phyloP scores from a whole-genome alignment of 108 stramenopile genomes.

The Skeletonema marinoi region DNA sequence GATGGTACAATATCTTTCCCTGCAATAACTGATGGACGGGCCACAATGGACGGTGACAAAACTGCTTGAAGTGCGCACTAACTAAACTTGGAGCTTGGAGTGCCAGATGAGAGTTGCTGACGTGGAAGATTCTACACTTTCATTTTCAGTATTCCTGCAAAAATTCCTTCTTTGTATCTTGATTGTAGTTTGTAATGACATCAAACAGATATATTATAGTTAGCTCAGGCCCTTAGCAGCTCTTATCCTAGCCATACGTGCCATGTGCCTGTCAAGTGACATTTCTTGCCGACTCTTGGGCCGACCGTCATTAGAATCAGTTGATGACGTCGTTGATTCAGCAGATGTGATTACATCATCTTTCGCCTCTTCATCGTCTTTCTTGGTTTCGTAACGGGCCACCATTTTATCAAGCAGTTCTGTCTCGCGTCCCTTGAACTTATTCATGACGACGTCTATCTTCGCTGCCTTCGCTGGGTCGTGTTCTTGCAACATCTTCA shows the following conservation, averaged over 20 bases:
- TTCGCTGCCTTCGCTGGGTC: slow-evolving; percentile 84
- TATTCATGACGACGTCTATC: slow-evolving; percentile 86
- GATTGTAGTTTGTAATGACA: neutral
- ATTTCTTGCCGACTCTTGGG: slow-evolving; percentile 64
- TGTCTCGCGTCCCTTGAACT: slow-evolving; percentile 85
- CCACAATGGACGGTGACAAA: too few species aligned
- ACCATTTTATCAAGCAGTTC: slow-evolving; percentile 88
- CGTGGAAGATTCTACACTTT: too few species aligned
- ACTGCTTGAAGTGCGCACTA: too few species aligned
- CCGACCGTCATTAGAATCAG: slow-evolving; percentile 22
- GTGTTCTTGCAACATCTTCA: slow-evolving; percentile 75
- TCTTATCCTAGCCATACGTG: slow-evolving; percentile 66
- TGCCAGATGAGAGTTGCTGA: too few species aligned
- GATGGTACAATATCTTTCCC: too few species aligned
- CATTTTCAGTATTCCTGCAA: too few species aligned
- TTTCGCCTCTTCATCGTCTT: neutral
- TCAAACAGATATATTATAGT: neutral
- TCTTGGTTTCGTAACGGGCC: slow-evolving; percentile 64
- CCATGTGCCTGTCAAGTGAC: slow-evolving; percentile 78
- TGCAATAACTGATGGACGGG: too few species aligned
- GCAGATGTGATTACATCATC: slow-evolving; percentile 11
- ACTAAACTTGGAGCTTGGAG: too few species aligned
- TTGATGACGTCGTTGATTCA: slow-evolving; percentile 18
- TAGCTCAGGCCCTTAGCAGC: neutral
- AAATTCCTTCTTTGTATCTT: too few species aligned